Base-by-base conservation (phyloP, 768 basidiomycete species). In the Stropharia rugosoannulata region DNA sequence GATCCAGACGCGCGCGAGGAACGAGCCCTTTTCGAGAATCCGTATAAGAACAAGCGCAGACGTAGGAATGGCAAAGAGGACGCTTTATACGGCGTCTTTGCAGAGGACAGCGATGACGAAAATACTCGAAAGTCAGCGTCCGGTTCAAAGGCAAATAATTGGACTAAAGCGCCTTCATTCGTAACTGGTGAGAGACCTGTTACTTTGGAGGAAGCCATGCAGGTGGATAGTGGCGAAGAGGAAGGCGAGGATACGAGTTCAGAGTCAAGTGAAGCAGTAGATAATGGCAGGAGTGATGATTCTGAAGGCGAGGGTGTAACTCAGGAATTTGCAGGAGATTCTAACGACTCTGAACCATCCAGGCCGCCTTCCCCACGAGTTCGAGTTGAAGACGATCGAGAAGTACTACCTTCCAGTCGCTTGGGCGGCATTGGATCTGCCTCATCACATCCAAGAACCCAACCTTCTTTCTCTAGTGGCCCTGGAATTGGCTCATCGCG, bases 111-210 rank as follows among this genome's bases (percentile, higher is more conserved):
- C 59, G 87, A 89, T 19, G 82, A 86, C 18, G 89, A 87, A 59
- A 58, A 32, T 62, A 64, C 8, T 25, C 45, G 42, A 19, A 52
- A 51, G 9, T 32, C 44, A 37, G 22, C 55, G 6, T 39, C 47
- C 15, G 40, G 47, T 18, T 62, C 59, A 41, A 80, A 76, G 66
- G 79, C 75, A 61, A 80, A 72, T 15, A 82, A 90, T 68, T 90
- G 89, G 84, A 80, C 88, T 22, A 89, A 86, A 73, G 85, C 86
- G 2, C 90, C 90, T 11, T 80, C 86, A 1, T 93, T 93, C 64
- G 82, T 90, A 11, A 79, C 84, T 1, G 77, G 84, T 15, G 79
- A 83, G 56, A 78, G 76, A 62, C 73, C 77, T 35, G 73, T 79
- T 38, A 79, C 83, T 42, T 70, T 75, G 46, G 71, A 78, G 40